Evolutionary conservation across 2,329 filamentous ascomycete species (phyloP), one percentile per base, ranked within the genome.

Genomic region (Penicillium fuscoglaucum): DNA sequence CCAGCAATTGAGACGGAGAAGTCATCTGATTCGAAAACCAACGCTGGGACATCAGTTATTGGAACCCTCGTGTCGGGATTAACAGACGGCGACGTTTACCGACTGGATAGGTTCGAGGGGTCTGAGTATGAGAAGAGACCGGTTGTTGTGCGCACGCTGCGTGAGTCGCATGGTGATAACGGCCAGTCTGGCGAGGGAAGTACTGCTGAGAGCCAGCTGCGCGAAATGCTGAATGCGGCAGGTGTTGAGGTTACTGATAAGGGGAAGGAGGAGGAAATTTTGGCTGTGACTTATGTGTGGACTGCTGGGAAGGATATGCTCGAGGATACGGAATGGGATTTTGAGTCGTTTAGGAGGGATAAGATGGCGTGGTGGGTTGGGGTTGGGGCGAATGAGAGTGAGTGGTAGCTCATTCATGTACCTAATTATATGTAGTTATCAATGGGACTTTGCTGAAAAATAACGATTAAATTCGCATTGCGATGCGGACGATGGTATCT

Each of bases 31-130:
- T 13, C 57, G 17, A 39, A 35, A 6, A 24, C 17, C 26, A 47
- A 12, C 21, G 4, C 26, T 17, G 44, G 33, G 5, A 66, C 84
- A 55, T 79, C 78, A 6, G 91, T 96, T 1, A 84, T 88, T 2
- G 93, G 93, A 4, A 87, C 88, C 26, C 85, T 89, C 52, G 90
- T 92, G 0, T 87, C 86, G 0, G 93, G 93, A 0, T 78, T 98
- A 44, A 96, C 90, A 0, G 84, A 88, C 39, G 86, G 84, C 26
- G 92, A 97, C 68, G 79, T 97, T 52, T 77, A 79, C 64, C 86
- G 88, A 31, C 81, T 98, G 2, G 92, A 97, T 70, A 75, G 80
- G 4, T 98, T 96, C 70, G 93, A 98, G 73, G 93, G 93, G 0
- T 62, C 64, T 6, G 85, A 95, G 71, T 96, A 96, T 69, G 76